Base-by-base conservation (phyloP, 2,329 filamentous ascomycete species). In the Chlorencoelia australis region DNA sequence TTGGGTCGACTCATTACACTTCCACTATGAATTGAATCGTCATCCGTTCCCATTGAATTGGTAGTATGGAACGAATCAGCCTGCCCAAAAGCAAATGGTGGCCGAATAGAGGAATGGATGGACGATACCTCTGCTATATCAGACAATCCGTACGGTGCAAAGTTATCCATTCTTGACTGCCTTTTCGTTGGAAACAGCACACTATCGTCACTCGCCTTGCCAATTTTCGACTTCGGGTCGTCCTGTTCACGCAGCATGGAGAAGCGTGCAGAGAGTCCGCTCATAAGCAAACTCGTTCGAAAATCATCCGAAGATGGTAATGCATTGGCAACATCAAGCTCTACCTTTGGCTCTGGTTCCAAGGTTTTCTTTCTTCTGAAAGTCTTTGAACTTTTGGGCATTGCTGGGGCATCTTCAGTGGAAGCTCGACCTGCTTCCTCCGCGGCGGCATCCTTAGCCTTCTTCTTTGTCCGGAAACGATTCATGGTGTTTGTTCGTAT, bases 191-290 rank as follows among this genome's bases (percentile, higher is more conserved):
- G 47, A 45, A 77, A 82, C 14, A 96, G 63, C 3, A 96, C 88
- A 48, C 88, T 95, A 59, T 95, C 89, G 55, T 96, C 89, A 59
- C 83, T 91, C 11, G 89, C 89, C 60, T 96, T 95, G 40, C 89
- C 89, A 20, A 95, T 71, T 57, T 87, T 82, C 2, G 86, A 89
- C 44, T 68, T 80, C 1, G 89, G 89, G 52, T 95, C 87, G 57
- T 95, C 88, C 58, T 95, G 89, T 59, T 95, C 89, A 52, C 86
- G 71, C 20, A 96, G 66, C 89, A 96, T 96, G 49, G 89, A 96
- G 59, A 98, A 98, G 5, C 91, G 79, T 9, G 88, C 86, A 0
- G 89, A 96, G 4, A 98, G 70, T 27, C 88, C 89, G 1, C 86
- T 88, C 89, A 98, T 94, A 44, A 98, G 68, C 40, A 98, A 65